phyloP scores from a whole-genome alignment of 129 eudicot genomes.

The Sambucus nigra region DNA sequence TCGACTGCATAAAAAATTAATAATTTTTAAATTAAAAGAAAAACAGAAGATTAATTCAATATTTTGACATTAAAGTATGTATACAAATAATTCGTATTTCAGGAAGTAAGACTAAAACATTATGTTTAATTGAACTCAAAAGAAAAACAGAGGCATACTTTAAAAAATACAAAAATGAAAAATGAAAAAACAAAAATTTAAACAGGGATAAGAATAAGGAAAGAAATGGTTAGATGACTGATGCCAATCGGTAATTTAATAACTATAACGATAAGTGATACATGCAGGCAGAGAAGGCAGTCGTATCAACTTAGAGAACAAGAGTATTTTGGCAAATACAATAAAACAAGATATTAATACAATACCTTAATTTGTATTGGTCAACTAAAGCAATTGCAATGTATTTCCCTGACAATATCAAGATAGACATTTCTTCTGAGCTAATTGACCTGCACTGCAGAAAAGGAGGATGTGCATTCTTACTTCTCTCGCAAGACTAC shows the following conservation, averaged over 20 bases:
- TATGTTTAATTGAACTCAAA: neutral
- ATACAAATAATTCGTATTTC: too few relatives aligned
- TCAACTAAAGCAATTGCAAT: conserved; percentile 86
- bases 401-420: conserved; percentile 80
- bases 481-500: conserved; percentile 11
- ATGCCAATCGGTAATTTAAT: neutral
- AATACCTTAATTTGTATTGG: conserved; percentile 72
- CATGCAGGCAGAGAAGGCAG: too few relatives aligned
- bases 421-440: conserved; percentile 53
- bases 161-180: neutral
- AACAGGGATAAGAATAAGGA: neutral
- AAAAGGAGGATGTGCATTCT: conserved; percentile 17
- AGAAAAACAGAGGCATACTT: conserved; percentile 6
- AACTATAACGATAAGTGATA: neutral
- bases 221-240: neutral
- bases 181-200: neutral
- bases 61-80: too few relatives aligned
- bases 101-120: too few relatives aligned
- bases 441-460: conserved; percentile 85
- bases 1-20: conserved; percentile 37
- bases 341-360: neutral
- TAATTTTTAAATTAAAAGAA: neutral
- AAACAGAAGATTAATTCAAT: neutral
- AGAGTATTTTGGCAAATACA: neutral
- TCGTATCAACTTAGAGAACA: neutral